Conservation (phyloP, 441 rosid genomes). For the Gossypium gossypioides region DNA sequence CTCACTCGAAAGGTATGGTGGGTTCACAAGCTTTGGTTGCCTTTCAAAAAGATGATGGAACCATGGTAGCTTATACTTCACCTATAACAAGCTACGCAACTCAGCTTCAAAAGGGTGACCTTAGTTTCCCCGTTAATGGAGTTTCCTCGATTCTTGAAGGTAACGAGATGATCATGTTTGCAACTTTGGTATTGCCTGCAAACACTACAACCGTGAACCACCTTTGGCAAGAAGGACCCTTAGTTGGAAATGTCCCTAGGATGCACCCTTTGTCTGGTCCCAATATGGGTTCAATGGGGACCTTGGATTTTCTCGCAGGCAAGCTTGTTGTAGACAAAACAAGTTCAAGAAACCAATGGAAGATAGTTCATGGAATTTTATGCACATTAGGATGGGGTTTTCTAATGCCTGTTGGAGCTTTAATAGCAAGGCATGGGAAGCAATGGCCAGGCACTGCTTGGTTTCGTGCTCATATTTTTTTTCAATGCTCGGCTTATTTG, state of each 20-base stretch:
- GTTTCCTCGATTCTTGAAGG: not conserved
- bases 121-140: slow-evolving; percentile 14
- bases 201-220: slow-evolving; percentile 13
- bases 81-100: slow-evolving; percentile 9
- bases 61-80: slow-evolving; percentile 19
- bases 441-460: not conserved
- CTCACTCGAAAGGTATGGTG: slow-evolving; percentile 9
- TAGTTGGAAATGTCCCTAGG: slow-evolving; percentile 5
- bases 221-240: slow-evolving; percentile 22
- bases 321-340: not conserved
- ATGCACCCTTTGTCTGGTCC: not conserved
- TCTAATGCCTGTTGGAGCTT: slow-evolving; percentile 10
- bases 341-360: not conserved
- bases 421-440: slow-evolving; percentile 9
- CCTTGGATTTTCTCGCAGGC: slow-evolving; percentile 1
- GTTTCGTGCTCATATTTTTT: slow-evolving; percentile 5
- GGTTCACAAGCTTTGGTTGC: slow-evolving; percentile 27
- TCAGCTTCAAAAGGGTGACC: slow-evolving; percentile 11
- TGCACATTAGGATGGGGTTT: slow-evolving; percentile 9
- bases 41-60: slow-evolving; percentile 10
- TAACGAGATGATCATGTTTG: slow-evolving; percentile 22
- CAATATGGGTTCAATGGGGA: not conserved
- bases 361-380: slow-evolving; percentile 9
- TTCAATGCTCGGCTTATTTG: not conserved
- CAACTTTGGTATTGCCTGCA: slow-evolving; percentile 12